A percentile compares a stretch with the other conserved stretches of the same genome.
These are phyloP conservation scores for Apiospora aurea DNA, from an alignment of 2,329 filamentous ascomycete species.

Conservation along the genomic window DNA sequence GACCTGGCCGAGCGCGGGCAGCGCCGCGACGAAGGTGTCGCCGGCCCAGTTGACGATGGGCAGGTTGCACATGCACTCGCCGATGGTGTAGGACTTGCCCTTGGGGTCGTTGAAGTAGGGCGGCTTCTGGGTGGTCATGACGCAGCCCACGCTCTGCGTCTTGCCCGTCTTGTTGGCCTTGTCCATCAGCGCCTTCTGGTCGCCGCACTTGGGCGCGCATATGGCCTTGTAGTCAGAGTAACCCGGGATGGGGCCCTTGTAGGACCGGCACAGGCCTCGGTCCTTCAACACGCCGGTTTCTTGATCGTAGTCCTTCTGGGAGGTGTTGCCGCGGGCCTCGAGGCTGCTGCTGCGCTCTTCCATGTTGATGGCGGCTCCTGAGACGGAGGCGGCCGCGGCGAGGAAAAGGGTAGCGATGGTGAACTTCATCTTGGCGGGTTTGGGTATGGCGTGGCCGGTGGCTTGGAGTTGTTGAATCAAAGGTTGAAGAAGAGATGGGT, in stretches of 20 bases:
- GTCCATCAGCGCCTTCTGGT: not conserved
- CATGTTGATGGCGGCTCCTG: not conserved
- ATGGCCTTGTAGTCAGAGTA: conserved; percentile 20
- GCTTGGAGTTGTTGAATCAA: not conserved
- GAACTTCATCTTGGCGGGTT: conserved; percentile 23
- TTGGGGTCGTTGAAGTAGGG: not conserved
- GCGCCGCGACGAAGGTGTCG: conserved; percentile 10
- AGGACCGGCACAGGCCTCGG: conserved; percentile 21
- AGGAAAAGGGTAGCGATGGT: conserved; percentile 13
- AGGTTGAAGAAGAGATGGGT: not conserved
- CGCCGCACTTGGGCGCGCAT: conserved; percentile 25
- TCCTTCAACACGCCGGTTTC: conserved; percentile 1
- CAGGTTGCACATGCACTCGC: conserved; percentile 23
- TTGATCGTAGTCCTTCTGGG: conserved; percentile 8
- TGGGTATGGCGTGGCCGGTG: not conserved
- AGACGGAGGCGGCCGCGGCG: conserved; percentile 10
- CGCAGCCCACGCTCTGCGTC: conserved; percentile 9
- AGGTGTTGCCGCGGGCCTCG: not conserved
- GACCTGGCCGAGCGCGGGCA: conserved; percentile 23
- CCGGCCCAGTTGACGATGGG: conserved; percentile 21
- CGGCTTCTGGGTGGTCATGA: not conserved
- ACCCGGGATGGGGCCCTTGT: not conserved
- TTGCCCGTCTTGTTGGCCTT: not conserved
- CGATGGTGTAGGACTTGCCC: conserved; percentile 14
- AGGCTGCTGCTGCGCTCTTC: conserved; percentile 8